Evolutionary conservation across 805 yeast species (phyloP), one percentile per base, ranked within the genome.

Genomic region (Kurtzmaniella fragi): DNA sequence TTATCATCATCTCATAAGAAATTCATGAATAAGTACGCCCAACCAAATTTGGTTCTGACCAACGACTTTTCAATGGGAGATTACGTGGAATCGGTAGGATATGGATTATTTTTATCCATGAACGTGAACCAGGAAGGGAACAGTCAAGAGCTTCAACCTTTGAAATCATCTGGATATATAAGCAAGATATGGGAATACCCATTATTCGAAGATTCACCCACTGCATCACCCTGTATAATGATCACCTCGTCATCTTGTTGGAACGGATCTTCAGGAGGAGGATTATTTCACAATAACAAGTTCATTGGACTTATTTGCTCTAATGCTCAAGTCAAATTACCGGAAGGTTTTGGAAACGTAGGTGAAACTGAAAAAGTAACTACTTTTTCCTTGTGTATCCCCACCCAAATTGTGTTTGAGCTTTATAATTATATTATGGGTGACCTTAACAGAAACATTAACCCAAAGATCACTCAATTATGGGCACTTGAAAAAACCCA

Each of bases 251-350:
- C 73, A 0, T 56, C 70, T 7, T 71, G 75, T 47, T 73, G 77
- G 77, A 66, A 71, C 39, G 78, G 78, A 1, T 71, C 77, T 3
- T 67, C 74, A 1, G 78, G 78, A 0, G 77, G 77, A 0, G 75
- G 72, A 0, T 48, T 71, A 2, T 60, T 68, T 32, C 41, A 42
- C 14, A 23, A 31, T 2, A 52, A 49, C n/a, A 44, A 53, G 11
- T 45, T 72, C 9, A 37, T 67, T 6, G 78, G 76, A 0, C 41
- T 72, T 5, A 65, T 72, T 41, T 69, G 70, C 37, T 66, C 73
- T 32, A 72, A 72, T 46, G 76, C 71, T 13, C 64, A 62, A 41
- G 62, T 66, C 1, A 51, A 45, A 14, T 33, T 49, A 4, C 62
- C 65, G 1, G 37, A 36, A 16, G 31, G 31, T 3, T 14, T 20